A percentile compares a stretch with the other conserved stretches of the same genome.
Conservation (phyloP, 2,329 filamentous ascomycete genomes). For the Ceratocystis ficicola region DNA sequence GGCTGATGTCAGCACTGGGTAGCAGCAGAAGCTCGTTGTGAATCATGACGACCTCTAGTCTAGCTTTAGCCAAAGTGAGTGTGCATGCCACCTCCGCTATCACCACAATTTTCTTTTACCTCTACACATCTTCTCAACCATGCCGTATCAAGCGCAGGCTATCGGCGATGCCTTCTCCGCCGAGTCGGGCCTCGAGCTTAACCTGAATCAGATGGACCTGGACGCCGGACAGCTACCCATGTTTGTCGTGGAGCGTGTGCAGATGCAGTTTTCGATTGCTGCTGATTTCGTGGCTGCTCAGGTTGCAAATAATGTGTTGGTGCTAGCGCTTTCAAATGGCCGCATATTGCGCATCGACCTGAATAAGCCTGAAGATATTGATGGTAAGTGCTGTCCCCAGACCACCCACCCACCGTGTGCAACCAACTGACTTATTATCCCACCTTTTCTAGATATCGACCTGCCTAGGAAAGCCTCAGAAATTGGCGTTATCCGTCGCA, state of each 20-base stretch:
- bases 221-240: conserved; percentile 61
- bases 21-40: neutral
- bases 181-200: conserved; percentile 45
- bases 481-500: conserved; percentile 79
- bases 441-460: conserved; percentile 62
- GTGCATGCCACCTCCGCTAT: neutral
- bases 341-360: conserved; percentile 89
- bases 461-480: conserved; percentile 87
- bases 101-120: neutral
- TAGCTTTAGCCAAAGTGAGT: neutral
- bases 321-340: conserved; percentile 82
- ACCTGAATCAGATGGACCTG: conserved; percentile 35
- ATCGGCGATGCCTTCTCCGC: conserved; percentile 55
- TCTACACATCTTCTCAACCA: conserved; percentile 28
- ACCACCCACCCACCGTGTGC: too few relatives aligned
- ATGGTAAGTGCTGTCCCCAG: conserved; percentile 43
- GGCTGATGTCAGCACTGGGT: neutral
- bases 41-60: neutral
- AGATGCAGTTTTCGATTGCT: conserved; percentile 86
- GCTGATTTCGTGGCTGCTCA: conserved; percentile 94
- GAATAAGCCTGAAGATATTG: conserved; percentile 87
- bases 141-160: conserved; percentile 55
- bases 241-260: conserved; percentile 85
- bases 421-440: neutral
- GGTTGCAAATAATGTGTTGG: conserved; percentile 92